Percentiles rank a stretch among this genome's conserved stretches.
These are phyloP conservation scores for Epithemia pelagica DNA, from an alignment of 108 stramenopile genomes.

Conservation along the genomic window DNA sequence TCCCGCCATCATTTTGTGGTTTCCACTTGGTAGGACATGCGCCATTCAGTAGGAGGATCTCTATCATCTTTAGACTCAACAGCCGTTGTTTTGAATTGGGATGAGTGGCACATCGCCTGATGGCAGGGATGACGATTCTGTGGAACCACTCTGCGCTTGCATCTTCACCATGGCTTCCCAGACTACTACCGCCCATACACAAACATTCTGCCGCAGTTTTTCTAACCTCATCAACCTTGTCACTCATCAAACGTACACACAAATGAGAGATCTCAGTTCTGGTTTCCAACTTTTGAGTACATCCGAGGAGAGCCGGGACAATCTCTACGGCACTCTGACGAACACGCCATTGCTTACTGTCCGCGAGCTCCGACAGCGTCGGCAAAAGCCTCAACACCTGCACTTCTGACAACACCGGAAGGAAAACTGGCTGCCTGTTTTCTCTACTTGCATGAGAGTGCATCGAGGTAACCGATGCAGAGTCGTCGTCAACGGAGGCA, in stretches of 20 bases:
- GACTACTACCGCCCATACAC: slow-evolving; percentile 73
- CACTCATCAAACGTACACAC: slow-evolving; percentile 64
- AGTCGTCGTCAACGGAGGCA: slow-evolving; percentile 53
- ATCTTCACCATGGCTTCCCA: slow-evolving; percentile 72
- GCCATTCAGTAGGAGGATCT: slow-evolving; percentile 60
- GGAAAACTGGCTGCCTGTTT: slow-evolving; percentile 68
- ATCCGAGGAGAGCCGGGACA: slow-evolving; percentile 82
- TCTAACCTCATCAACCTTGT: slow-evolving; percentile 79
- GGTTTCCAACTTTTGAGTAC: slow-evolving; percentile 69
- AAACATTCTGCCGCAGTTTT: slow-evolving; percentile 80
- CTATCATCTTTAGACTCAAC: slow-evolving; percentile 77
- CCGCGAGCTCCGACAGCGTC: slow-evolving; percentile 73
- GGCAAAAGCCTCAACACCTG: slow-evolving; percentile 80
- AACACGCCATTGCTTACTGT: slow-evolving; percentile 84
- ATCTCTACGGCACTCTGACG: slow-evolving; percentile 88
- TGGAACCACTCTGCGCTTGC: slow-evolving; percentile 78
- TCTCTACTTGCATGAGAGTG: slow-evolving; percentile 53
- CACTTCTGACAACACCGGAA: slow-evolving; percentile 75
- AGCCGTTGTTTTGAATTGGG: slow-evolving; percentile 67
- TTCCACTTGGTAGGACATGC: slow-evolving; percentile 39
- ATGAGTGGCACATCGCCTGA: slow-evolving; percentile 52
- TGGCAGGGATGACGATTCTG: slow-evolving; percentile 72
- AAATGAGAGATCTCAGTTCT: slow-evolving; percentile 76
- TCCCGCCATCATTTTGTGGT: slow-evolving; percentile 21
- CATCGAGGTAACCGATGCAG: slow-evolving; percentile 56